These are phyloP conservation scores for Ettlia oleoabundans DNA, from an alignment of 139 green algal genomes.

Conservation along the genomic window DNA sequence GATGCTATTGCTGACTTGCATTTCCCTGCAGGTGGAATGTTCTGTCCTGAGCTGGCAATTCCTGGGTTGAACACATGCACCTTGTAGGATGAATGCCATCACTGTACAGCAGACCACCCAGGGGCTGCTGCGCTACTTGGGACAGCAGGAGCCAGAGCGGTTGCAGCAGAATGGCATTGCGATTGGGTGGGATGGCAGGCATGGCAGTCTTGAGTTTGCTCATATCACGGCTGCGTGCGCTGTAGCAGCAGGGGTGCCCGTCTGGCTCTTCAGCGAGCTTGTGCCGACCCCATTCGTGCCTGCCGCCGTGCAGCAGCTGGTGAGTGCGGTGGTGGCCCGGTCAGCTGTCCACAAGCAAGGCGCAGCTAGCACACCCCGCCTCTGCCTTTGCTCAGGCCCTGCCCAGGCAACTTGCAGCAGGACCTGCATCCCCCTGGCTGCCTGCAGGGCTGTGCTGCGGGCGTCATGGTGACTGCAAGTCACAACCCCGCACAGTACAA, in stretches of 20 bases:
- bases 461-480: slow-evolving; percentile 83
- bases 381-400: too few species aligned
- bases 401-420: too few species aligned
- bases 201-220: slow-evolving; percentile 63
- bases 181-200: slow-evolving; percentile 64
- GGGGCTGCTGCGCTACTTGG: slow-evolving; percentile 64
- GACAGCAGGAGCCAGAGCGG: slow-evolving; percentile 10
- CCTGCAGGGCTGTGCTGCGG: slow-evolving; percentile 65
- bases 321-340: too few species aligned
- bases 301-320: slow-evolving; percentile 49
- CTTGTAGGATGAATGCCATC: slow-evolving; percentile 82
- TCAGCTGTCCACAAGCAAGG: too few species aligned
- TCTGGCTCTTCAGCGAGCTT: slow-evolving; percentile 54
- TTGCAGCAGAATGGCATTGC: background rate
- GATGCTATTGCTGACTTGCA: too few species aligned
- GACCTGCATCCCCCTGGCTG: too few species aligned
- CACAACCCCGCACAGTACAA: slow-evolving; percentile 91
- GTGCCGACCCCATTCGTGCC: slow-evolving; percentile 80
- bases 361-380: too few species aligned
- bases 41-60: too few species aligned
- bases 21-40: too few species aligned
- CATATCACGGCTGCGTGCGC: slow-evolving; percentile 66
- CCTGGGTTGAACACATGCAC: too few species aligned
- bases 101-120: slow-evolving; percentile 82
- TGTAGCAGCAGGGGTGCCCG: slow-evolving; percentile 37